Evolutionary conservation across 2,329 filamentous ascomycete genomes (phyloP), one percentile per base, ranked within the genome.

Genomic region (Byssoonygena ceratinophila): DNA sequence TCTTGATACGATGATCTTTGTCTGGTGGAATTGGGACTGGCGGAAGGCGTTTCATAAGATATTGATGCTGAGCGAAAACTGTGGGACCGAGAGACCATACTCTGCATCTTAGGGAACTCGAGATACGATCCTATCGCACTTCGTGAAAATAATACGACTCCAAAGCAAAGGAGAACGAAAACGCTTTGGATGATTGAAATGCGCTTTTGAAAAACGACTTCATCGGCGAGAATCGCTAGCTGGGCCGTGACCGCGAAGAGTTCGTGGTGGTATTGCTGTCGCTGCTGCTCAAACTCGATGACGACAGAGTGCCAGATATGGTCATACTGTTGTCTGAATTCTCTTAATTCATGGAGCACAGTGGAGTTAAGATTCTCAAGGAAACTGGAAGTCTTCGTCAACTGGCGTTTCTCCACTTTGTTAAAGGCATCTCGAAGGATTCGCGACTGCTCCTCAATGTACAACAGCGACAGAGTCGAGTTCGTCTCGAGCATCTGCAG

Each of bases 251-350:
- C 76, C 2, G 90, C 90, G 39, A 89, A 76, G 55, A 94, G 84
- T 64, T 97, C 90, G 52, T 82, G 78, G 63, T 90, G 82, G 14
- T 87, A 87, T 59, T 88, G 83, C 63, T 94, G 85, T 39, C 88
- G 83, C 66, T 96, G 91, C 39, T 82, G 83, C 65, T 96, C 89
- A 12, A 97, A 79, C 27, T 94, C 90, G 52, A 95, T 83, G 20
- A 96, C 84, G 9, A 94, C 96, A 18, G 86, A 91, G 68, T 95
- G 90, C 90, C 91, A 97, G 11, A 97, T 82, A 63, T 96, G 87
- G 64, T 97, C 91, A 67, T 97, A 97, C 66, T 96, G 86, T 54
- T 83, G 81, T 49, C 87, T 80, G 57, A 92, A 84, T 46, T 78
- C 81, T 56, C 81, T 81, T 32, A 95, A 74, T 66, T 98, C 92